Percentiles rank a stretch among this genome's conserved stretches.
phyloP scores from a whole-genome alignment of 2,329 filamentous ascomycete species.

The Penicillium hesseltinei region DNA sequence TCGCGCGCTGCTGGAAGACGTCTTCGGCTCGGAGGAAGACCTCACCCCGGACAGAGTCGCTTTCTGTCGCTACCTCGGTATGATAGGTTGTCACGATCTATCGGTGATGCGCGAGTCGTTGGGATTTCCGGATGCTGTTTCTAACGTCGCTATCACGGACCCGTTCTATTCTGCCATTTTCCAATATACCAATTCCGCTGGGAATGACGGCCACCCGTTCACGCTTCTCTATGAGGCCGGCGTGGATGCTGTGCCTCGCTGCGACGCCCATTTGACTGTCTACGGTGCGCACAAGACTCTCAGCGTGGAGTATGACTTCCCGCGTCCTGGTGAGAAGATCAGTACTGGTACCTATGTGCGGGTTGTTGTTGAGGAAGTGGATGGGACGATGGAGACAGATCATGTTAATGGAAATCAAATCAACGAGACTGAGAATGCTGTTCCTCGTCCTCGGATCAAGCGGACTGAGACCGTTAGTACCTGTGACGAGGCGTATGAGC shows the following conservation, averaged over 20 bases:
- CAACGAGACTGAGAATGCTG: not conserved
- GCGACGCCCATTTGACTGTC: slow-evolving; percentile 42
- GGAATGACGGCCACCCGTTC: slow-evolving; percentile 38
- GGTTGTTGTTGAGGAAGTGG: slow-evolving; percentile 40
- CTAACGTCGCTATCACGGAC: slow-evolving; percentile 45
- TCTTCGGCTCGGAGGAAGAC: slow-evolving; percentile 27
- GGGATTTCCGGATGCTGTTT: slow-evolving; percentile 49
- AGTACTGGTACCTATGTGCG: slow-evolving; percentile 56
- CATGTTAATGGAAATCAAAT: not conserved
- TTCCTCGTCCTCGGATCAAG: slow-evolving; percentile 11
- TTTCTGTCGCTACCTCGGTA: slow-evolving; percentile 47
- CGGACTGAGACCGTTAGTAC: slow-evolving; percentile 32
- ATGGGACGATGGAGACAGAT: slow-evolving; percentile 6
- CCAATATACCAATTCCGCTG: slow-evolving; percentile 28
- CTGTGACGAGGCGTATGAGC: slow-evolving; percentile 39
- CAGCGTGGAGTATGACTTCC: slow-evolving; percentile 56
- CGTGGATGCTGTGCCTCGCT: slow-evolving; percentile 50
- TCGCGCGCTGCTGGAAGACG: slow-evolving; percentile 25
- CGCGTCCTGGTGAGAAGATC: slow-evolving; percentile 37
- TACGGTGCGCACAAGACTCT: slow-evolving; percentile 57
- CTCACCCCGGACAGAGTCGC: slow-evolving; percentile 29
- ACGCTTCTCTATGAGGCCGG: slow-evolving; percentile 59
- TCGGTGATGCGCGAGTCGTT: slow-evolving; percentile 55
- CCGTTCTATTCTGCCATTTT: slow-evolving; percentile 43
- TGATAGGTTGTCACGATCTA: slow-evolving; percentile 55